Evolutionary conservation across 257 asterid species (phyloP), one percentile per base, ranked within the genome.

Genomic region (Scutellaria minor): DNA sequence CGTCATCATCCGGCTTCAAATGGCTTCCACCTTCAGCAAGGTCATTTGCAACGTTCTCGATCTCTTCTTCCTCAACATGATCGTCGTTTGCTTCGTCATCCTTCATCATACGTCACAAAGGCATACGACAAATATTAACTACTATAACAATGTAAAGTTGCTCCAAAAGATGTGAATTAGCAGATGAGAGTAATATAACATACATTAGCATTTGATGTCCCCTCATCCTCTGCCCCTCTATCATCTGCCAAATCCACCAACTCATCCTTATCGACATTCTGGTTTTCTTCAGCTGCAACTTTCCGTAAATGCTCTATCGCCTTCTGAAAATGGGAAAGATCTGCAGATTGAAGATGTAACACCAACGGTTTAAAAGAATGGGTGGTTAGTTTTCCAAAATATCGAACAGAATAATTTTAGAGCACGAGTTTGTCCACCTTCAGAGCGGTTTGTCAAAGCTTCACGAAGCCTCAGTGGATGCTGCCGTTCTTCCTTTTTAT

Each of bases 401-500:
- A 61, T 44, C 44, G 40, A 37, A 0, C 37, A 52, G 39, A 10
- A 41, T 54, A n/a, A 31, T 31, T 31, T n/a, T 39, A 56, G 64
- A 65, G 37, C 31, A 31, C 37, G 5, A 31, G 70, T 18, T 67
- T 44, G 64, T 31, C 62, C 71, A 86, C 97, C 95, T 79, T 70
- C 86, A 35, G 88, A 11, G 35, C 92, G 97, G 79, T 64, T 90
- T n/a, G 92, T 80, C 52, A 87, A 77, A 71, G 96, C 94, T 51
- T 90, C 97, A 72, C 79, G 86, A 63, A 93, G 91, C 88, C 86
- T 78, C 67, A 84, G 51, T 1, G 97, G 97, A 58, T 93, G 83
- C 79, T 84, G 83, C 58, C 80, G 79, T 84, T 93, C 97, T 87
- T 93, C 97, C 76, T 89, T 89, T 78, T 89, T 93, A 83, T 84